These are phyloP conservation scores for Aspergillus ruber DNA, from an alignment of 2,329 filamentous ascomycete species.

Conservation along the genomic window DNA sequence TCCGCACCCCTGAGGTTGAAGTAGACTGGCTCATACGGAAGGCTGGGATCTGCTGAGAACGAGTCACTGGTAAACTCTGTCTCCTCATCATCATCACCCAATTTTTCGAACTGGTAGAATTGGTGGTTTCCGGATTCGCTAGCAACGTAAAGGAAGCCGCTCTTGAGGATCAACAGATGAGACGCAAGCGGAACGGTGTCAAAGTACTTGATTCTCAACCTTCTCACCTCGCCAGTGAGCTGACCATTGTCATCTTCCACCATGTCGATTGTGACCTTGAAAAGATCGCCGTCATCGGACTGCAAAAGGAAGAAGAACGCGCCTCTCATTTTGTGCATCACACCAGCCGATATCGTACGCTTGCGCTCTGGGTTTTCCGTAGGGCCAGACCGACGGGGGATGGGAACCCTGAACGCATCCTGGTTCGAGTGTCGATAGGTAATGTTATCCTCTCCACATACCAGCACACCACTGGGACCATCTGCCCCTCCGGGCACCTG, in stretches of 20 bases:
- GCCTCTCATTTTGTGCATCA: slow-evolving; percentile 96
- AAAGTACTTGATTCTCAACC: slow-evolving; percentile 93
- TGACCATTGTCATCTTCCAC: slow-evolving; percentile 70
- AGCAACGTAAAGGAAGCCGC: slow-evolving; percentile 87
- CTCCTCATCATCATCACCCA: slow-evolving; percentile 92
- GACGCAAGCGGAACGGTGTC: slow-evolving; percentile 88
- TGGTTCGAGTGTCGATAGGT: slow-evolving; percentile 97
- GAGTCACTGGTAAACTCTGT: slow-evolving; percentile 76
- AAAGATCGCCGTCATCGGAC: slow-evolving; percentile 94
- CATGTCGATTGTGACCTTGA: slow-evolving; percentile 94
- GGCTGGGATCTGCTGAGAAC: slow-evolving; percentile 68
- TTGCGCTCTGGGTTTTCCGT: slow-evolving; percentile 91
- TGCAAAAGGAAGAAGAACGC: slow-evolving; percentile 97
- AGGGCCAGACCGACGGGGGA: slow-evolving; percentile 77
- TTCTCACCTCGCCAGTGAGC: slow-evolving; percentile 70
- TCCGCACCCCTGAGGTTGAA: slow-evolving; percentile 75
- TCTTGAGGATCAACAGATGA: slow-evolving; percentile 87
- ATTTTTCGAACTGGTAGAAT: slow-evolving; percentile 95
- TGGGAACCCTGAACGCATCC: slow-evolving; percentile 77
- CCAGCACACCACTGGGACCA: slow-evolving; percentile 88
- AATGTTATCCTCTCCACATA: slow-evolving; percentile 89
- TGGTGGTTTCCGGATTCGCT: slow-evolving; percentile 89
- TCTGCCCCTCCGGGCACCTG: slow-evolving; percentile 92
- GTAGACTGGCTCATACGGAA: slow-evolving; percentile 69
- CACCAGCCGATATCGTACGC: slow-evolving; percentile 76